A percentile compares a stretch with the other conserved stretches of the same genome.
These are phyloP conservation scores for Lasiosphaeriaceae sp. DNA, from an alignment of 495 filamentous ascomycete genomes.

Conservation along the genomic window DNA sequence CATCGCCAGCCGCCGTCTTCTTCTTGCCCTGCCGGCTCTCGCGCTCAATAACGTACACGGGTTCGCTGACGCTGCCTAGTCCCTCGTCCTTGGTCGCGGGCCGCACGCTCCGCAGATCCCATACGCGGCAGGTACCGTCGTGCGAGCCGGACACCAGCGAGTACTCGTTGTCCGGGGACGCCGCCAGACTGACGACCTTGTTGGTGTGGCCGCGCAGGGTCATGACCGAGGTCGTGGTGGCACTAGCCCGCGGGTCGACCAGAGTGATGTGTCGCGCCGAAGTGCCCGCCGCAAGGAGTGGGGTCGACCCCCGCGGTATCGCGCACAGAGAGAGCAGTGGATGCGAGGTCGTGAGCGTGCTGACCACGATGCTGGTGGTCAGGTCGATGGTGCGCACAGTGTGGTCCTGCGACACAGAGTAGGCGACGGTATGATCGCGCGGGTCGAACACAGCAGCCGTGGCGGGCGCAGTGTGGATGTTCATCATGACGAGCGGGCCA, in stretches of 20 bases:
- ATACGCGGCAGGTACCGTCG: slow-evolving; percentile 86
- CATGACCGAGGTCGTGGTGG: slow-evolving; percentile 70
- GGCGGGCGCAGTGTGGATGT: slow-evolving; percentile 66
- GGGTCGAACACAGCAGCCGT: slow-evolving; percentile 78
- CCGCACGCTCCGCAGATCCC: slow-evolving; percentile 79
- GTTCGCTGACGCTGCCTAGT: slow-evolving; percentile 66
- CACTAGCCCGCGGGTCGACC: slow-evolving; percentile 77
- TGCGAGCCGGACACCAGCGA: slow-evolving; percentile 77
- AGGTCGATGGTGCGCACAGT: slow-evolving; percentile 89
- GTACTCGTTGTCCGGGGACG: slow-evolving; percentile 70
- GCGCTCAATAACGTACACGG: slow-evolving; percentile 75
- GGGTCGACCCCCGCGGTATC: slow-evolving; percentile 45
- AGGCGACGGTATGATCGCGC: slow-evolving; percentile 78
- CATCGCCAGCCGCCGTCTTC: slow-evolving; percentile 62
- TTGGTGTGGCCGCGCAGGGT: slow-evolving; percentile 88
- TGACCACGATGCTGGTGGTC: slow-evolving; percentile 66
- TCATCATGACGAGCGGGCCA: slow-evolving; percentile 71
- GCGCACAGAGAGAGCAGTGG: slow-evolving; percentile 71
- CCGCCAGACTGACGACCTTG: slow-evolving; percentile 66
- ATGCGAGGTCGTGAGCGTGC: slow-evolving; percentile 76
- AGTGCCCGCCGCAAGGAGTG: slow-evolving; percentile 77
- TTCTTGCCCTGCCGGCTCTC: slow-evolving; percentile 64
- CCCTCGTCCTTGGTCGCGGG: slow-evolving; percentile 57
- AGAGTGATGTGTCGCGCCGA: slow-evolving; percentile 84
- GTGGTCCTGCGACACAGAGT: slow-evolving; percentile 86